These are phyloP conservation scores for Hygrophila difformis DNA, from an alignment of 257 asterid genomes.

Conservation along the genomic window DNA sequence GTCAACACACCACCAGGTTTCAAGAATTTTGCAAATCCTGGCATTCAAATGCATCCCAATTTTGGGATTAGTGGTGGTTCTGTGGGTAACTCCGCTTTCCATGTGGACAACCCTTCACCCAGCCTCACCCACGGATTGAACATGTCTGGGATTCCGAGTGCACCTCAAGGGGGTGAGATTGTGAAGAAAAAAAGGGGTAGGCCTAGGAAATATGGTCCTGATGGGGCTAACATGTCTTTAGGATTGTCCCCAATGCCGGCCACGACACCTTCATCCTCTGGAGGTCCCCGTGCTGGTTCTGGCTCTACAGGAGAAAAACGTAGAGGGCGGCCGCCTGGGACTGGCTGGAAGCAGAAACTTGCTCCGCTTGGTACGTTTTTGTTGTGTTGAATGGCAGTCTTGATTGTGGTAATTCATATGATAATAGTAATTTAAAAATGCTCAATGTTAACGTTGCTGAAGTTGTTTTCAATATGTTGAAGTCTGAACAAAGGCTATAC, in stretches of 20 bases:
- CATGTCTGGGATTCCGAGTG: conserved; percentile 28
- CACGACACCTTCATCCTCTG: conserved; percentile 37
- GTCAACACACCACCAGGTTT: conserved; percentile 37
- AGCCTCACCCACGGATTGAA: conserved; percentile 40
- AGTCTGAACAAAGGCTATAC: too few relatives aligned
- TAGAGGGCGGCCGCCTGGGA: conserved; percentile 10
- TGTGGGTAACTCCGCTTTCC: conserved; percentile 42
- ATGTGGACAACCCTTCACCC: conserved; percentile 51
- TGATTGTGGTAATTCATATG: too few relatives aligned
- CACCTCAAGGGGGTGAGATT: conserved; percentile 40
- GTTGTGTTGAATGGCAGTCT: not conserved
- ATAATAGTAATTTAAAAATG: too few relatives aligned
- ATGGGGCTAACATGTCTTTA: conserved; percentile 64
- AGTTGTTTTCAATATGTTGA: too few relatives aligned
- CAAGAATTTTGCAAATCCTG: conserved; percentile 45
- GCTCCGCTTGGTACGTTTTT: conserved; percentile 11
- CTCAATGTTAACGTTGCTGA: too few relatives aligned
- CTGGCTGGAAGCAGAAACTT: conserved; percentile 17
- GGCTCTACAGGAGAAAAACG: conserved; percentile 22
- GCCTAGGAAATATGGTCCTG: conserved; percentile 90
- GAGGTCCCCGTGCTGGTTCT: conserved; percentile 21
- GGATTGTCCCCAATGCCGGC: conserved; percentile 60
- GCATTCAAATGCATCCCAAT: conserved; percentile 43
- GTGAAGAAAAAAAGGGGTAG: conserved; percentile 93
- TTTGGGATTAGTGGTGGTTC: conserved; percentile 32